Percentiles rank a stretch among this genome's conserved stretches.
These are phyloP conservation scores for Sporothrix globosa DNA, from an alignment of 2,329 filamentous ascomycete species.

Conservation along the genomic window DNA sequence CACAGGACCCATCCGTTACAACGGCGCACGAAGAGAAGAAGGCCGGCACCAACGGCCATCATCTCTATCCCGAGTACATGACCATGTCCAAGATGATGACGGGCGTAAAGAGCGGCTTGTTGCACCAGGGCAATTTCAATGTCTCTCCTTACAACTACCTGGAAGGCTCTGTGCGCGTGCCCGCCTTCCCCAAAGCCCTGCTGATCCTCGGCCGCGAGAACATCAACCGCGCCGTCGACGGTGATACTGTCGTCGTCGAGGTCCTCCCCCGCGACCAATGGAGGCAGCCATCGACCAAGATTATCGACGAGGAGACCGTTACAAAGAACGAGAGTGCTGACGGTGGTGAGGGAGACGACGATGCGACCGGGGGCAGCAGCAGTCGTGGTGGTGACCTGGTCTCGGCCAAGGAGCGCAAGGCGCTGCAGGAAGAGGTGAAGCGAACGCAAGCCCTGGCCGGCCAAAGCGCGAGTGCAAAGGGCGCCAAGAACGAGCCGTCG, in stretches of 20 bases:
- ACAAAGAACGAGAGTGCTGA: slow-evolving; percentile 90
- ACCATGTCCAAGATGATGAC: slow-evolving; percentile 93
- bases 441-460: slow-evolving; percentile 75
- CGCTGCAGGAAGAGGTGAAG: slow-evolving; percentile 88
- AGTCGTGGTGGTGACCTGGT: slow-evolving; percentile 58
- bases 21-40: slow-evolving; percentile 49
- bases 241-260: slow-evolving; percentile 91
- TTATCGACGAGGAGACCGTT: slow-evolving; percentile 89
- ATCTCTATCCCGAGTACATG: slow-evolving; percentile 88
- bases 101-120: slow-evolving; percentile 80
- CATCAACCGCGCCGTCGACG: slow-evolving; percentile 91
- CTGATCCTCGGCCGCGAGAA: slow-evolving; percentile 90
- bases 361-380: slow-evolving; percentile 40
- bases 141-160: slow-evolving; percentile 98
- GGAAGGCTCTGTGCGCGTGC: slow-evolving; percentile 87
- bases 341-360: slow-evolving; percentile 71
- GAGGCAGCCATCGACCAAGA: slow-evolving; percentile 94
- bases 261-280: slow-evolving; percentile 92
- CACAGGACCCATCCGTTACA: slow-evolving; percentile 68
- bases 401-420: slow-evolving; percentile 83
- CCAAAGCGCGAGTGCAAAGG: slow-evolving; percentile 70
- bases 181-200: slow-evolving; percentile 85
- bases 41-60: slow-evolving; percentile 52
- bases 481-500: slow-evolving; percentile 68
- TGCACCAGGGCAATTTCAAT: slow-evolving; percentile 95